Conservation (phyloP, 2,329 filamentous ascomycete genomes). For the Chaetothyriales sp. region DNA sequence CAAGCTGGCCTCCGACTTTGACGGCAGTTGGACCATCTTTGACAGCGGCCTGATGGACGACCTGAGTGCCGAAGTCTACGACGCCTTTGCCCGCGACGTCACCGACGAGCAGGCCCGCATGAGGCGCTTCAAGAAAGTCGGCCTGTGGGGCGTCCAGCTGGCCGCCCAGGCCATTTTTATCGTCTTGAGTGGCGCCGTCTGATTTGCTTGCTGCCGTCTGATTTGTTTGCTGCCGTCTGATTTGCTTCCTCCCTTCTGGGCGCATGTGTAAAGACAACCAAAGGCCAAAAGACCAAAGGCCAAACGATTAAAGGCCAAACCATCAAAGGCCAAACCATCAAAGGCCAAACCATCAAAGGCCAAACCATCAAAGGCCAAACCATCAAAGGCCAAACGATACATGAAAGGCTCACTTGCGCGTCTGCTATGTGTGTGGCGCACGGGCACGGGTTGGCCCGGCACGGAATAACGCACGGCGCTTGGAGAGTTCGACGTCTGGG, state of each 20-base stretch:
- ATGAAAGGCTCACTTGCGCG: too few relatives aligned
- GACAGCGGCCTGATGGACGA: conserved; percentile 93
- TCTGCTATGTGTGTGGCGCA: neutral
- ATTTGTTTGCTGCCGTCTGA: neutral
- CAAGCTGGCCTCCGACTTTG: conserved; percentile 77
- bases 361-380: too few relatives aligned
- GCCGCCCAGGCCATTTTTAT: conserved; percentile 89
- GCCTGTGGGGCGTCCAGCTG: conserved; percentile 87
- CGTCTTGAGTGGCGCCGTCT: conserved; percentile 37
- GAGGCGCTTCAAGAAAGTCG: conserved; percentile 83
- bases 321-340: too few relatives aligned
- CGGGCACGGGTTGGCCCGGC: neutral
- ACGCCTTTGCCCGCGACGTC: conserved; percentile 84
- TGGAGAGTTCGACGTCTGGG: neutral
- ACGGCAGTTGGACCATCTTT: conserved; percentile 88
- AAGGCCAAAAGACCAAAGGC: neutral
- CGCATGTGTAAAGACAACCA: conserved; percentile 1
- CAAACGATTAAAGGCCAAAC: too few relatives aligned
- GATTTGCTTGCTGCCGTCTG: neutral
- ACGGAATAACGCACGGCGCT: neutral
- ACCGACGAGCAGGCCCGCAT: conserved; percentile 77
- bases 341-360: too few relatives aligned
- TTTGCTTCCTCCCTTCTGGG: neutral
- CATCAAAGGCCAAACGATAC: too few relatives aligned
- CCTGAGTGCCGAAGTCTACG: conserved; percentile 77